Evolutionary conservation across 2,329 filamentous ascomycete species (phyloP), one percentile per base, ranked within the genome.

Genomic region (Pseudogymnoascus sp.): DNA sequence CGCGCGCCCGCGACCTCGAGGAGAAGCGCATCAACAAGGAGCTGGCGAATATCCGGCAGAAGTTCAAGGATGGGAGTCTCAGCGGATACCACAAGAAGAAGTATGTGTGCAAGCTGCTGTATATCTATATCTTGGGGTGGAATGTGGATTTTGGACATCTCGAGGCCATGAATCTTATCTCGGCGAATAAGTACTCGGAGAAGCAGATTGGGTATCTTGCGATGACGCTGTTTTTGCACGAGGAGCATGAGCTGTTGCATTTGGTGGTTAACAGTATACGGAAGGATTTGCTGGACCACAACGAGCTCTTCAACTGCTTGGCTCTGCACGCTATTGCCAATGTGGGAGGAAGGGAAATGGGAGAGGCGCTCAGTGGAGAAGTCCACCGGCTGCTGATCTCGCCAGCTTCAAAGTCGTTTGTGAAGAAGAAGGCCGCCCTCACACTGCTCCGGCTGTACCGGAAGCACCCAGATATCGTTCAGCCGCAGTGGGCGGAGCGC

Each of bases 21-120:
- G 95, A 99, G 81, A 99, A 99, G 83, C 86, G 95, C 74, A 97
- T 99, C 80, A 99, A 99, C 78, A 99, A 99, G 81, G 95, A 99
- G 80, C 79, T 99, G 76, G 95, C 95, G 74, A 99, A 99, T 74
- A 99, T 99, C 75, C 87, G 91, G 39, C 60, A 37, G 18, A 16
- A 29, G 63, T 61, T 40, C 45, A 65, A 67, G 86, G 90, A 95
- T 75, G 93, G 92, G 68, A 95, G 84, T 73, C 80, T 99, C 64
- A 96, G 89, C 74, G 96, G 95, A 69, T 99, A 99, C 75, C 92
- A 97, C 81, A 97, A 96, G 82, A 99, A 99, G 84, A 99, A 99
- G 89, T 99, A 99, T 75, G 95, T 99, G 69, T 99, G 95, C 90
- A 70, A 85, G 86, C 86, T 99, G 69, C 82, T 99, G 66, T 99